phyloP scores from a whole-genome alignment of 2,329 filamentous ascomycete species.

The Biscogniauxia marginata region DNA sequence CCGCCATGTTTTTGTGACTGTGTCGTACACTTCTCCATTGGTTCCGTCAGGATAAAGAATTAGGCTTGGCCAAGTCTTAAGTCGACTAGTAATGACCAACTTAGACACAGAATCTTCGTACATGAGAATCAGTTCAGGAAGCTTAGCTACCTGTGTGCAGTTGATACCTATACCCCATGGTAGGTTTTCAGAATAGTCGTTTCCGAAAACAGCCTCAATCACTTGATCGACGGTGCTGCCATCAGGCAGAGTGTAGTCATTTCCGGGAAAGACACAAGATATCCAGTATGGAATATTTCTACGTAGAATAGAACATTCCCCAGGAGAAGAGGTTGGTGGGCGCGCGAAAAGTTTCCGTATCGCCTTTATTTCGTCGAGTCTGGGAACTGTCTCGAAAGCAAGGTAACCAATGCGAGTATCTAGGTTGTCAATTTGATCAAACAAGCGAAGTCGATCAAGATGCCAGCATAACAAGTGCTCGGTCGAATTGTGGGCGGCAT shows the following conservation, averaged over 20 bases:
- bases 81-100: constrained; percentile 36
- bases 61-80: constrained; percentile 48
- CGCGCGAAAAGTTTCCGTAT: constrained; percentile 46
- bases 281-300: constrained; percentile 54
- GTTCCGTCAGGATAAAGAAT: constrained; percentile 70
- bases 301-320: constrained; percentile 17
- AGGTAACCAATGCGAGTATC: constrained; percentile 49
- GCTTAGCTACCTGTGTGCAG: constrained; percentile 65
- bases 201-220: constrained; percentile 30
- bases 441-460: constrained; percentile 50
- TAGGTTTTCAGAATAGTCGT: constrained; percentile 18
- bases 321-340: constrained; percentile 29
- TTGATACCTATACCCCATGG: constrained; percentile 68
- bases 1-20: constrained; percentile 60
- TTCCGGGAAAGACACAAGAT: constrained; percentile 59
- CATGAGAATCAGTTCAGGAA: constrained; percentile 52
- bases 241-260: constrained; percentile 54
- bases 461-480: constrained; percentile 57
- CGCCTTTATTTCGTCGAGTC: constrained; percentile 60
- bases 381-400: constrained; percentile 65
- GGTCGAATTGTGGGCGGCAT: constrained; percentile 43
- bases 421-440: constrained; percentile 41
- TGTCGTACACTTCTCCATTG: constrained; percentile 66
- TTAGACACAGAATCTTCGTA: constrained; percentile 49
- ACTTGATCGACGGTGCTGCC: constrained; percentile 47